Base-by-base conservation (phyloP, 2,329 filamentous ascomycete species). In the Pseudocercospora crystallina region DNA sequence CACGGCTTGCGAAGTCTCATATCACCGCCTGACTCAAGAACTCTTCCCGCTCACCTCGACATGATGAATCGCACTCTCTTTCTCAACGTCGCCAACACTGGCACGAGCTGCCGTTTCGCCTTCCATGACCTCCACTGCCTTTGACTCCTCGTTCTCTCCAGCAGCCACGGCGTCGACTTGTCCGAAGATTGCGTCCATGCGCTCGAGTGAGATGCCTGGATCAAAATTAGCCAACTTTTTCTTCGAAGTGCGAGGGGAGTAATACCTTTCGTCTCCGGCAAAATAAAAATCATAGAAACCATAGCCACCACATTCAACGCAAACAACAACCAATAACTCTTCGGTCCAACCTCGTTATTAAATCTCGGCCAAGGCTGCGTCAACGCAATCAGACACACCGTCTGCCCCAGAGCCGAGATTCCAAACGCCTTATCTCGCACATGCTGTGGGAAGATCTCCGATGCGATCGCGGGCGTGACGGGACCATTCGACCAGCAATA, bases 251-350 rank as follows among this genome's bases (percentile, higher is more conserved):
- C 7, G 20, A 26, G 20, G 4, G 20, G 20, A 26, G 3, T 26
- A 7, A 26, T 26, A 26, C 20, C 20, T 26, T 26, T 26, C 7
- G 20, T 26, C 20, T 26, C 20, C 20, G 20, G 20, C 7, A 26
- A 26, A 26, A 84, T 79, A 72, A 85, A 81, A 73, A 76, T 84
- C 43, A 83, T 80, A 60, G 84, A 85, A 38, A 71, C 61, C 47
- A 70, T 37, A 8, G 68, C 69, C 35, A 65, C 59, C 30, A 69
- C 59, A 53, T 74, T 74, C 5, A 75, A 57, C 1, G 57, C 55
- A 40, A 73, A 72, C 5, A 73, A 54, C 4, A 74, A 54, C 71
- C 71, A 74, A 51, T 73, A 74, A 40, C 64, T 67, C 47, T 61
- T 66, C 2, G 61, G 59, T 1, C 70, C 70, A 39, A 74, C 71